Evolutionary conservation across 2,329 filamentous ascomycete species (phyloP), one percentile per base, ranked within the genome.

Genomic region (Sclerotiophoma versabilis): DNA sequence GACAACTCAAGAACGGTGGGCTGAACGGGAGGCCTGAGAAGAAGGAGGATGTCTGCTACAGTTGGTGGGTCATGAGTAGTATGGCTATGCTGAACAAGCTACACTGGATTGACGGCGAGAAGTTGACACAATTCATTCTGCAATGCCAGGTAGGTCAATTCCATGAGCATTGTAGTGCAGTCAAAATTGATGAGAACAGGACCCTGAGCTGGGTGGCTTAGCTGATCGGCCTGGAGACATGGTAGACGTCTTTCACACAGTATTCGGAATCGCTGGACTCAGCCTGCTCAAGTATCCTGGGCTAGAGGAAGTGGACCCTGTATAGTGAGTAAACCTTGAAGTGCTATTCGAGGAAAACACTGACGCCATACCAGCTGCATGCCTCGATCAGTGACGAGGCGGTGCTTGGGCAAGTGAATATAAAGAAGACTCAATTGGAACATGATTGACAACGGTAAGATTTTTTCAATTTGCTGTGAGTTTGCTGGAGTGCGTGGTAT

Each of bases 21-120:
- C 79, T 99, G 44, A 99, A 99, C 72, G 95, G 95, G 2, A 84
- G 95, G 42, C 95, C 95, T 0, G 95, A 98, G 78, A 99, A 99
- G 80, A 79, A 90, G 59, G 93, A 96, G 73, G 95, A 99, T 74
- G 93, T 96, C 12, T 99, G 95, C 79, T 99, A 99, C 78, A 96
- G 92, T 74, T 99, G 95, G 95, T 99, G 95, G 95, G 95, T 98
- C 37, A 80, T 93, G 70, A 93, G 91, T 71, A 96, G 93, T 73
- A 79, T 99, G 63, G 88, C 90, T 38, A 97, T 98, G 83, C 90
- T 99, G 63, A 87, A 84, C 48, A 87, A 88, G 49, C 83, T 92
- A 47, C 91, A 97, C 74, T 99, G 95, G 95, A 96, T 99, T 71
- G 91, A 99, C 78, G 84, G 87, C 43, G 82, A 87, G 52, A 90